Base-by-base conservation (phyloP, 257 asterid genomes). In the Rubia yunnanensis region DNA sequence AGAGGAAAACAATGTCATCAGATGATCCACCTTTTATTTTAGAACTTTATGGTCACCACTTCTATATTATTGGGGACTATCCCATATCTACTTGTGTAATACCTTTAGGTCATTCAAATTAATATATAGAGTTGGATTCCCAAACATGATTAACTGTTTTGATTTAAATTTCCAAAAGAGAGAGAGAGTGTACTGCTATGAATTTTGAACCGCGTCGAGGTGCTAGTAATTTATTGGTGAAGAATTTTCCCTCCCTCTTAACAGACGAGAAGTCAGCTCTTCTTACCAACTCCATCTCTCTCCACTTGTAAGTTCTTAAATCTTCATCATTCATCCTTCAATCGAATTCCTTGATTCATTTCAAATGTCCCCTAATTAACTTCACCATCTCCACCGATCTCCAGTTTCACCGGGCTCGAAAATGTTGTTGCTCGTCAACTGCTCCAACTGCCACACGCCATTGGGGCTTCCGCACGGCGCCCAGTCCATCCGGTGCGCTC, bases 381-480 rank as follows among this genome's bases (percentile, higher is more conserved):
- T 41, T 24, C 79, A 17, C 77, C 70, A 69, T 80, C 83, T 61
- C 20, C 2, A 8, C 10, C 26, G 26, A 35, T 30, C 56, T 4
- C 50, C 20, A 56, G 50, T 60, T 26, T 49, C 53, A 7, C 32
- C 32, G 30, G 5, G 68, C 66, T 75, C 64, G 23, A 71, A 63
- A 71, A 84, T 84, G 90, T 74, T 84, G 84, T 83, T 84, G 92
- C 86, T 87, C 6, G 89, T 89, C 1, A 80, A 92, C 74, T 92
- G 98, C 67, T 84, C 94, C 71, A 70, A 73, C 82, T 92, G 98
- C 80, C 87, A 30, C 32, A 87, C 96, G 15, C 77, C 94, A 9
- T 82, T 92, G 50, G 91, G 87, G 79, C 88, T 92, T 67, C 97
- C 98, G 26, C 75, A 82, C 17, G 91, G 96, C n/a, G 94, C 94